Percentiles rank a stretch among this genome's conserved stretches.
These are phyloP conservation scores for Mycosphaerelloides madeirae DNA, from an alignment of 2,329 filamentous ascomycete genomes.

Conservation along the genomic window DNA sequence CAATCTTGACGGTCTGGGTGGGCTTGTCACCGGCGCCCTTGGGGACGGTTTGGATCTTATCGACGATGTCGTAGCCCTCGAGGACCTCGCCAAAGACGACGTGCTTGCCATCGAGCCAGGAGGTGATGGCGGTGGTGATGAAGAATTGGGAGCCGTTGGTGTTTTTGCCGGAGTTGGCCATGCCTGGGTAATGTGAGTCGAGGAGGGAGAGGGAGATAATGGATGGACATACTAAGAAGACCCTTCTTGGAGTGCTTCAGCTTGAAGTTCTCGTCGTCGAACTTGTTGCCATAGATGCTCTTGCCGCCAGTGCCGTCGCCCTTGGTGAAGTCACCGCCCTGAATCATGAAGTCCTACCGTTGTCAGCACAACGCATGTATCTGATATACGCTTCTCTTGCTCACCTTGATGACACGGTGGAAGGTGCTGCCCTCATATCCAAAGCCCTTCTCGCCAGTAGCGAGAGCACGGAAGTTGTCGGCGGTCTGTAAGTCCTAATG, in stretches of 20 bases:
- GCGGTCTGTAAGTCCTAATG: slow-evolving; percentile 45
- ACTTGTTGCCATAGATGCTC: slow-evolving; percentile 81
- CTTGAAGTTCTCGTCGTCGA: slow-evolving; percentile 92
- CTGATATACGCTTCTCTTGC: slow-evolving; percentile 53
- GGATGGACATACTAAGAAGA: slow-evolving; percentile 55
- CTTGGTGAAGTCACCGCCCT: slow-evolving; percentile 83
- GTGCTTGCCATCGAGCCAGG: slow-evolving; percentile 77
- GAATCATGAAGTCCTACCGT: slow-evolving; percentile 29
- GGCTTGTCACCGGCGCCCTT: slow-evolving; percentile 67
- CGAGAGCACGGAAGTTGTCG: slow-evolving; percentile 73
- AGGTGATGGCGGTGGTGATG: slow-evolving; percentile 77
- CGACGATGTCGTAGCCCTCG: slow-evolving; percentile 76
- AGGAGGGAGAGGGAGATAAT: neutral
- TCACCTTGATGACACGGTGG: slow-evolving; percentile 85
- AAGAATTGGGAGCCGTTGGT: slow-evolving; percentile 90
- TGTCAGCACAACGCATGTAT: neutral
- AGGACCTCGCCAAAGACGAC: slow-evolving; percentile 87
- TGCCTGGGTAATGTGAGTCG: slow-evolving; percentile 46
- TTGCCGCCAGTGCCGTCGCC: slow-evolving; percentile 79
- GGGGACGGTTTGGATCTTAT: slow-evolving; percentile 68
- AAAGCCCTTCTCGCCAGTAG: slow-evolving; percentile 80
- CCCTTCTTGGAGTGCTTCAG: slow-evolving; percentile 84
- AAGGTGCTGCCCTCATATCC: slow-evolving; percentile 77
- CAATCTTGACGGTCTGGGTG: slow-evolving; percentile 64
- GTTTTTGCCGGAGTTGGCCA: slow-evolving; percentile 80